Evolutionary conservation across 2,329 filamentous ascomycete species (phyloP).

Genomic region (Aspergillus versicolor): DNA sequence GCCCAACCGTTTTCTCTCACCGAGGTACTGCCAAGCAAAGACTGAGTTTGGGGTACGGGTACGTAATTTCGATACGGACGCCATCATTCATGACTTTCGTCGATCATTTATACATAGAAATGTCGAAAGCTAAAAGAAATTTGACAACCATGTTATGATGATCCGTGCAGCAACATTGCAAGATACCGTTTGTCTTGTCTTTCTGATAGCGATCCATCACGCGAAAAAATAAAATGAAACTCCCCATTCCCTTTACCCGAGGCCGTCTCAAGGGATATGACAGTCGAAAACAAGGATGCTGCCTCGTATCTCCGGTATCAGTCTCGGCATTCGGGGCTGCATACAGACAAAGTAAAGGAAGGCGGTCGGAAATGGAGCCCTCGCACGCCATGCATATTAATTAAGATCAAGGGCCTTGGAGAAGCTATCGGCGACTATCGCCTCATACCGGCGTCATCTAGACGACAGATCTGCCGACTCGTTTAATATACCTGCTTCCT

Average conservation of each 20-base stretch:
- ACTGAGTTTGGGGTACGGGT: background rate
- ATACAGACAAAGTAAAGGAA: background rate
- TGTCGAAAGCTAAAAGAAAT: background rate
- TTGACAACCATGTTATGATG: background rate
- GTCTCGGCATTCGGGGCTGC: background rate
- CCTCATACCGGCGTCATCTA: no score
- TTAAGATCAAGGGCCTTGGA: no score
- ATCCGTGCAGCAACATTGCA: background rate
- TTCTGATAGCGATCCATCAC: background rate
- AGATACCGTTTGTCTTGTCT: background rate
- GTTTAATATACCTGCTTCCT: no score
- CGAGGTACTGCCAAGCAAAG: background rate
- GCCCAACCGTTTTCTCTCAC: background rate
- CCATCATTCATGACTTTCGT: background rate
- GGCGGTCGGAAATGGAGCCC: background rate
- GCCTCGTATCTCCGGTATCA: background rate
- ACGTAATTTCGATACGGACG: background rate
- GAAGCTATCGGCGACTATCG: no score
- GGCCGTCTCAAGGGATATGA: background rate
- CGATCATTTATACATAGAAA: constrained; percentile 3
- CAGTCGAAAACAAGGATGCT: no score
- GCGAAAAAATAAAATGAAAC: background rate
- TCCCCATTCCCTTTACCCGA: background rate
- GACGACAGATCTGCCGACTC: no score
- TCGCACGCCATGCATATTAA: background rate